Percentiles rank a stretch among this genome's conserved stretches.
Conservation (phyloP, 371 early-diverging fungal genomes). For the Rhizopus delemar region DNA sequence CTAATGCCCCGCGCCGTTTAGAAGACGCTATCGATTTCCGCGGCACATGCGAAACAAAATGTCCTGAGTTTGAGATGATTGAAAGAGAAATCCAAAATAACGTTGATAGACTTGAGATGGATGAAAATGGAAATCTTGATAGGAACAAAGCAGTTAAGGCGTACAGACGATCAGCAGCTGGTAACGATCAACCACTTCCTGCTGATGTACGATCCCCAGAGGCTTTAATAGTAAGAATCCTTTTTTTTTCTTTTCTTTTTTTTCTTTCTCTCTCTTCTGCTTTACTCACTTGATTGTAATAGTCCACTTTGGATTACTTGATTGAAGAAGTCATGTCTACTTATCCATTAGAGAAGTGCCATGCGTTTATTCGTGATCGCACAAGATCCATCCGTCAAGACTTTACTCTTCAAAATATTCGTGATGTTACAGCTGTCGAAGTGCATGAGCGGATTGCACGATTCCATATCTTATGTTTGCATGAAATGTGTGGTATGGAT, state of each 20-base stretch:
- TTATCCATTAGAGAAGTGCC: slow-evolving; percentile 63
- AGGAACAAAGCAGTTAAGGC: slow-evolving; percentile 77
- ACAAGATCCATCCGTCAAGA: slow-evolving; percentile 88
- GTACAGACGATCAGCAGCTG: slow-evolving; percentile 87
- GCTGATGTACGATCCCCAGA: slow-evolving; percentile 87
- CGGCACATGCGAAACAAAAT: slow-evolving; percentile 86
- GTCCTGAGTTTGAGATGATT: slow-evolving; percentile 88
- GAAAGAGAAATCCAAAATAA: slow-evolving; percentile 80
- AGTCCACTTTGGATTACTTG: slow-evolving; percentile 81
- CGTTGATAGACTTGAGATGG: slow-evolving; percentile 73
- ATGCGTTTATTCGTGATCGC: slow-evolving; percentile 88
- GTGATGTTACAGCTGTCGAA: slow-evolving; percentile 65
- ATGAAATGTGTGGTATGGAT: slow-evolving; percentile 70
- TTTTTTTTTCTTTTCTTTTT: background rate
- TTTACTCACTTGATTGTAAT: background rate
- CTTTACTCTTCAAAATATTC: slow-evolving; percentile 82
- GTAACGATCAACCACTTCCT: slow-evolving; percentile 82
- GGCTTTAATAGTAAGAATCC: slow-evolving; percentile 58
- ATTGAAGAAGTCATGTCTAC: slow-evolving; percentile 60
- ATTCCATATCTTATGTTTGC: slow-evolving; percentile 82
- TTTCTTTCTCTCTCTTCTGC: background rate
- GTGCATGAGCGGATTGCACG: slow-evolving; percentile 87
- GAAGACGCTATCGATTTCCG: slow-evolving; percentile 72
- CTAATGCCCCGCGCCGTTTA: slow-evolving; percentile 52
- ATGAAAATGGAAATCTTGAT: slow-evolving; percentile 58